Conservation (phyloP, 2,329 filamentous ascomycete genomes). For the Orbilia quercus region DNA sequence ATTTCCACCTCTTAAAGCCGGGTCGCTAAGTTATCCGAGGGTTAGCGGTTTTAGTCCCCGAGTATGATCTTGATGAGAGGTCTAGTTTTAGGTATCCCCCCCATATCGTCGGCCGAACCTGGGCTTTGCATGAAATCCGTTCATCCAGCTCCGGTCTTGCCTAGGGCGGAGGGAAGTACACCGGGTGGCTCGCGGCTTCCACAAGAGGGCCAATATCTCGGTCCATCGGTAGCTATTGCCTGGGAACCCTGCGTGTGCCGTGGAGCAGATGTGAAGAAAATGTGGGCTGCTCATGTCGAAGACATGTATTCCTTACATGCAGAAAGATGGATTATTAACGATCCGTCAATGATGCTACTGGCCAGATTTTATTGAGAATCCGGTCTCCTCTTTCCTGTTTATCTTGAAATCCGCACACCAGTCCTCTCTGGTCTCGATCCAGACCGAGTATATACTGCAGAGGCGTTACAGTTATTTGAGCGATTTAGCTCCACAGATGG, state of each 20-base stretch:
- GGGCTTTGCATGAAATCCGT: slow-evolving; percentile 8
- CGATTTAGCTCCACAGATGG: slow-evolving; percentile 53
- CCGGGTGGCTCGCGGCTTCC: slow-evolving; percentile 41
- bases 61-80: slow-evolving; percentile 41
- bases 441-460: slow-evolving; percentile 28
- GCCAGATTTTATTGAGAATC: slow-evolving; percentile 27
- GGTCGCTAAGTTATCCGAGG: slow-evolving; percentile 25
- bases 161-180: slow-evolving; percentile 28
- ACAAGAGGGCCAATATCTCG: slow-evolving; percentile 27
- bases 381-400: slow-evolving; percentile 6
- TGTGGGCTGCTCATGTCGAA: slow-evolving; percentile 23
- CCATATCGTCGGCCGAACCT: slow-evolving; percentile 47
- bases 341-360: slow-evolving; percentile 29
- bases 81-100: slow-evolving; percentile 34
- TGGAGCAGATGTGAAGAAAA: slow-evolving; percentile 36
- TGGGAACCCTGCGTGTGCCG: slow-evolving; percentile 41
- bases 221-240: slow-evolving; percentile 27
- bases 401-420: slow-evolving; percentile 40
- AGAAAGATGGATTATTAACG: slow-evolving; percentile 32
- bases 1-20: slow-evolving; percentile 41
- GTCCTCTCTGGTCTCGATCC: slow-evolving; percentile 10
- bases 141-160: slow-evolving; percentile 25
- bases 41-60: slow-evolving; percentile 31
- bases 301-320: too few species aligned
- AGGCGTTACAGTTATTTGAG: slow-evolving; percentile 33